Conservation (phyloP, 228 moss, liverwort and hornwort genomes). For the Sphagnum magellanicum region DNA sequence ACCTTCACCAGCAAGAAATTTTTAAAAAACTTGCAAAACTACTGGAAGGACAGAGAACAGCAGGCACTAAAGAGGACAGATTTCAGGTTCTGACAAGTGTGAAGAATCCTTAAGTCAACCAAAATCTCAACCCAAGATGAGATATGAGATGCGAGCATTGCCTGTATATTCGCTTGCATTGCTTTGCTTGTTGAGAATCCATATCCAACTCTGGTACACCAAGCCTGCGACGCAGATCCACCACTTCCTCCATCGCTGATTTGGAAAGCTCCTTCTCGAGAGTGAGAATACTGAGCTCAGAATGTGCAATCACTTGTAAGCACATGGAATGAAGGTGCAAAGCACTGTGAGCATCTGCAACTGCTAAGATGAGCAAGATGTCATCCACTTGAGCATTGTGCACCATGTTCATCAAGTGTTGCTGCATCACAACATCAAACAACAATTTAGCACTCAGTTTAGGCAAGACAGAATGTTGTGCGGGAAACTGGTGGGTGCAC, state of each 20-base stretch:
- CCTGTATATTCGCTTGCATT: slow-evolving; percentile 66
- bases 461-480: too few relatives aligned
- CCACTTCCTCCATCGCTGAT: slow-evolving; percentile 40
- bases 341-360: slow-evolving; percentile 30
- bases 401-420: slow-evolving; percentile 43
- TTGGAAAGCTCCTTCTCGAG: slow-evolving; percentile 63
- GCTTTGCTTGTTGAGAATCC: slow-evolving; percentile 39
- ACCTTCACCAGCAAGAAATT: too few relatives aligned
- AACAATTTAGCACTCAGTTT: too few relatives aligned
- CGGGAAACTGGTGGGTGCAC: too few relatives aligned
- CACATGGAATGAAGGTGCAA: slow-evolving; percentile 40
- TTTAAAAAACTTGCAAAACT: too few relatives aligned
- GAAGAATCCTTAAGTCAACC: too few relatives aligned
- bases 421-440: slow-evolving; percentile 22
- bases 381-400: slow-evolving; percentile 58
- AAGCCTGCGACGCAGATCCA: slow-evolving; percentile 26
- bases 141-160: slow-evolving; percentile 6
- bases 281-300: slow-evolving; percentile 30
- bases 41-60: too few relatives aligned
- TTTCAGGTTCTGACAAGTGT: too few relatives aligned
- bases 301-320: slow-evolving; percentile 39
- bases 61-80: too few relatives aligned
- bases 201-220: slow-evolving; percentile 27
- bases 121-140: too few relatives aligned
- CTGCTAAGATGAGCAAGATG: slow-evolving; percentile 45